Evolutionary conservation across 768 basidiomycete species (phyloP).

Genomic region (Royoungia palumana): DNA sequence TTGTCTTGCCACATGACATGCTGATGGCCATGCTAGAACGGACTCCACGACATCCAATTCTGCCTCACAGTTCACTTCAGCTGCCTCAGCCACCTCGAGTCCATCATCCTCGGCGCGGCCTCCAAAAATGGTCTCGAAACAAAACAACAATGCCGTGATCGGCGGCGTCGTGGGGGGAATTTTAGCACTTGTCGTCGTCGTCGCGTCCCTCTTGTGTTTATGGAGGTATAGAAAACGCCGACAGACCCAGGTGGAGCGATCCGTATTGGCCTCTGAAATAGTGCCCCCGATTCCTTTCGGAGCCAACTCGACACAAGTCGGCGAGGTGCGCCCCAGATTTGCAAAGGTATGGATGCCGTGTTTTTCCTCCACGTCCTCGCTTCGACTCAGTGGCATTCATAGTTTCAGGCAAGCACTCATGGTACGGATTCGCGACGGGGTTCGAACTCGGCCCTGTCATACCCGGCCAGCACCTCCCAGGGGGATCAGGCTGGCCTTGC

Average conservation of each 20-base stretch:
- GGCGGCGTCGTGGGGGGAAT: conserved; percentile 4
- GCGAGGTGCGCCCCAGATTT: no score
- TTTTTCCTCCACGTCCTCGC: no score
- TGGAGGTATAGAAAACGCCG: neutral
- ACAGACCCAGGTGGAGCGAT: neutral
- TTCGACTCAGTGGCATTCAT: no score
- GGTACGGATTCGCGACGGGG: no score
- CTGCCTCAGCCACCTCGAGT: no score
- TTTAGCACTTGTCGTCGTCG: neutral
- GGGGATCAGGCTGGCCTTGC: neutral
- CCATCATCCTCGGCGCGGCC: neutral
- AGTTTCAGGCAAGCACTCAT: no score
- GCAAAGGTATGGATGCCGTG: no score
- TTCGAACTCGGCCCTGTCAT: no score
- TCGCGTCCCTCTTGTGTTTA: conserved; percentile 1
- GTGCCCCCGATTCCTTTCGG: neutral
- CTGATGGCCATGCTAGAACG: conserved; percentile 3
- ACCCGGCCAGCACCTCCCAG: no score
- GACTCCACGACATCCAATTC: neutral
- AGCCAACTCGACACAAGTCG: neutral
- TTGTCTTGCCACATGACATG: neutral
- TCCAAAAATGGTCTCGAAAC: neutral
- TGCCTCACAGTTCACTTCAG: no score
- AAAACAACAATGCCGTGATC: neutral
- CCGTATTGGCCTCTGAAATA: neutral